Evolutionary conservation across 2,329 filamentous ascomycete genomes (phyloP), one percentile per base, ranked within the genome.

Genomic region (Pyrenochaeta sp.): DNA sequence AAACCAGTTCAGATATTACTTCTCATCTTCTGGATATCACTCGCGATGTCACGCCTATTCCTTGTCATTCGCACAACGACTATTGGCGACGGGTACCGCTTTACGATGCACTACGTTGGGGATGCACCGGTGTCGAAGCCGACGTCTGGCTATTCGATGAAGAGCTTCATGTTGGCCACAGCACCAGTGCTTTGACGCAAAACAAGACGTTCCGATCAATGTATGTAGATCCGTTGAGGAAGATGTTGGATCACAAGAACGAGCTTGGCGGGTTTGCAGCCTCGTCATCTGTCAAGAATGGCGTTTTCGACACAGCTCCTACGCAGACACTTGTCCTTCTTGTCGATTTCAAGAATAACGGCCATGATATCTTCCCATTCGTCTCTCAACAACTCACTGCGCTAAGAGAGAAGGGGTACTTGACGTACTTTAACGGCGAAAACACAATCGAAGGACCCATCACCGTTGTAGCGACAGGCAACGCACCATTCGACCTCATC

Each of bases 61-160:
- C 69, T 21, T 82, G 79, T 46, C 80, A 83, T 53, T 82, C 79
- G 3, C 81, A 83, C 55, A 83, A 83, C 55, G 81, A 83, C 60
- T 83, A 83, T 62, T 82, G 79, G 79, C 77, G 79, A 7, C 71
- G 69, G 2, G 71, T 81, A 0, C 81, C 81, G 1, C 71, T 83
- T 0, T 81, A 75, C 57, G 79, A 79, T n/a, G 81, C 81, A 8
- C 68, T 83, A 0, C 69, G 74, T 43, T 78, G 74, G 17, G 81
- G 81, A 29, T 83, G 80, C 58, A 74, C 77, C 9, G 73, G 80
- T 21, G 77, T 83, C 13, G 81, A 83, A 68, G 81, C 81, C 3
- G 81, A 83, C 47, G 76, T 83, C 21, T 83, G 80, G 79, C 71
- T 79, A 6, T 77, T 79, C 41, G 61, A 68, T n/a, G 56, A 77